A percentile compares a stretch with the other conserved stretches of the same genome.
These are phyloP conservation scores for Lagenidium sp. DNA, from an alignment of 352 stramenopile genomes.

Conservation along the genomic window DNA sequence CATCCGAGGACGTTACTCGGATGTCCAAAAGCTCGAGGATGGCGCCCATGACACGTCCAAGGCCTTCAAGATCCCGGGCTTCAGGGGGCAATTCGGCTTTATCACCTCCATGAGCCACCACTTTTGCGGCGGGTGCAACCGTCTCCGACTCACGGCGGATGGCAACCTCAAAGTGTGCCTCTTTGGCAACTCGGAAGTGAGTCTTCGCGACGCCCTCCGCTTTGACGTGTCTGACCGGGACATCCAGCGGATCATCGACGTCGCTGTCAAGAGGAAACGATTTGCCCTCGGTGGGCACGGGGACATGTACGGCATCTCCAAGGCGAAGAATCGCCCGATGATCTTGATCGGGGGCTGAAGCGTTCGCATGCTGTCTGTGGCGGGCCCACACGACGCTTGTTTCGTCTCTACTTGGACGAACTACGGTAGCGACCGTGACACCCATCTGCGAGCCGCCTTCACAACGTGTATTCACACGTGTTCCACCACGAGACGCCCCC, in stretches of 20 bases:
- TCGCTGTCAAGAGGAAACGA: slow-evolving; percentile 90
- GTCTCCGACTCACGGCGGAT: slow-evolving; percentile 94
- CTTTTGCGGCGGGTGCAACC: slow-evolving; percentile 97
- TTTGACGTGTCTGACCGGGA: slow-evolving; percentile 70
- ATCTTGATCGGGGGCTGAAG: slow-evolving; percentile 94
- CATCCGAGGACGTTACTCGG: slow-evolving; percentile 33
- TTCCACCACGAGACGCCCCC: too few species aligned
- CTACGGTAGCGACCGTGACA: too few species aligned
- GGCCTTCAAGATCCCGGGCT: slow-evolving; percentile 77
- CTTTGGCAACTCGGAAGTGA: slow-evolving; percentile 93
- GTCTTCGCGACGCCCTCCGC: slow-evolving; percentile 88
- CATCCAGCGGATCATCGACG: slow-evolving; percentile 82
- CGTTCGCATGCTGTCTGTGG: too few species aligned
- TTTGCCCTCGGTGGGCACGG: slow-evolving; percentile 91
- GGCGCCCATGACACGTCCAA: slow-evolving; percentile 95
- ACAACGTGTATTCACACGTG: too few species aligned
- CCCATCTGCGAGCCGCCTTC: too few species aligned
- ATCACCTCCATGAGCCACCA: slow-evolving; percentile 98
- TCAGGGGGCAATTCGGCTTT: slow-evolving; percentile 85
- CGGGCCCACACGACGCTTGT: too few species aligned
- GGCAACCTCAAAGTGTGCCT: slow-evolving; percentile 95
- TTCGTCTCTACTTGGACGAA: too few species aligned
- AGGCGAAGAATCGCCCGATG: slow-evolving; percentile 94
- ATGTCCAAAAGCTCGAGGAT: slow-evolving; percentile 46
- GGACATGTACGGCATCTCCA: slow-evolving; percentile 90